Evolutionary conservation across 257 asterid species (phyloP).

Genomic region (Nicotiana sylvestris): DNA sequence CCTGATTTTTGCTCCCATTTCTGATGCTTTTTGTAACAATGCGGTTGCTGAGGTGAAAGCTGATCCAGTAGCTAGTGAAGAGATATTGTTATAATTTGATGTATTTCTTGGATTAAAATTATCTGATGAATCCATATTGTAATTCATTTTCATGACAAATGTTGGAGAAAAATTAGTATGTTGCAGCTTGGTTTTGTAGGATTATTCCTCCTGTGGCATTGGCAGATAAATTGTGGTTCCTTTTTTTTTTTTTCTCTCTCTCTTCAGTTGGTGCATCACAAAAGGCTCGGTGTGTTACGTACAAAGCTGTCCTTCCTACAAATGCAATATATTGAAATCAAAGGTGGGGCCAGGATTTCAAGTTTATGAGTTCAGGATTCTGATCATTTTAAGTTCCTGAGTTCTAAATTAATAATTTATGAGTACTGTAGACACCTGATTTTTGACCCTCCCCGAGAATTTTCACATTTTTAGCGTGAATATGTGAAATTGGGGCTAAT

Average conservation of each 20-base stretch:
- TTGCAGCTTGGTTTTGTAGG: constrained; percentile 2
- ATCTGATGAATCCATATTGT: too few relatives aligned
- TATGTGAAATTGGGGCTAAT: too few relatives aligned
- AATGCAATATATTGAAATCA: not conserved
- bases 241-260: not conserved
- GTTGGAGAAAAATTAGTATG: not conserved
- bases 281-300: constrained; percentile 22
- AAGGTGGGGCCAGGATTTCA: too few relatives aligned
- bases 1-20: constrained; percentile 22
- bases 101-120: too few relatives aligned
- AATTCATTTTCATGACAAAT: too few relatives aligned
- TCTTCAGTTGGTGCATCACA: constrained; percentile 21
- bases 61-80: constrained; percentile 1
- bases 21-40: constrained; percentile 22
- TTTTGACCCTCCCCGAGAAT: too few relatives aligned
- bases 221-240: not conserved
- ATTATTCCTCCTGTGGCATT: constrained; percentile 1
- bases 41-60: constrained; percentile 18
- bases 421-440: too few relatives aligned
- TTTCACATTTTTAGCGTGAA: too few relatives aligned
- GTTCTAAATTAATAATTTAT: too few relatives aligned
- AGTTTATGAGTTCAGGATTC: too few relatives aligned
- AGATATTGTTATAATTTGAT: too few relatives aligned
- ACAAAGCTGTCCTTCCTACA: constrained; percentile 24
- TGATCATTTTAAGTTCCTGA: too few relatives aligned